Conservation (phyloP, 2,329 filamentous ascomycete genomes). For the Exophiala mesophila region DNA sequence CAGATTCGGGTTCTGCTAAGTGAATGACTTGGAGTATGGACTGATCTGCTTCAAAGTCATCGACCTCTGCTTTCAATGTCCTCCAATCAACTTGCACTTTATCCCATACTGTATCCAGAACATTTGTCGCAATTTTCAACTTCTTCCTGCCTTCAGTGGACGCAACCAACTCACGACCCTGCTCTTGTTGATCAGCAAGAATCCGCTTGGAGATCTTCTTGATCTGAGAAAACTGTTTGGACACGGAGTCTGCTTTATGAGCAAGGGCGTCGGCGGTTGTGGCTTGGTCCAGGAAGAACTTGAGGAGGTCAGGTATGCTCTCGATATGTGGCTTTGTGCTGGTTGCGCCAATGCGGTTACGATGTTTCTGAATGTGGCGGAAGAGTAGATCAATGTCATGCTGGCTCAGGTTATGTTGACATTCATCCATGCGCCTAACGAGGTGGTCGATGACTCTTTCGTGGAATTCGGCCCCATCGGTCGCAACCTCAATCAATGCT, state of each 20-base stretch:
- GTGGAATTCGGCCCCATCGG: background rate
- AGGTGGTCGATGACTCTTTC: background rate
- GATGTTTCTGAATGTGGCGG: background rate
- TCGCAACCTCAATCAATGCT: background rate
- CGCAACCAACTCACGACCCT: slow-evolving; percentile 2
- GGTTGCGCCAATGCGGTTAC: background rate
- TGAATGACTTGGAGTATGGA: too few relatives aligned
- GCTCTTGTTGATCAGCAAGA: slow-evolving; percentile 8
- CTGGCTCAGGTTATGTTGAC: background rate
- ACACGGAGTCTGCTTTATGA: slow-evolving; percentile 1
- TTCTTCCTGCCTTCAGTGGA: slow-evolving; percentile 5
- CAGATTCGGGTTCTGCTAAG: background rate
- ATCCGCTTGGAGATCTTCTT: slow-evolving; percentile 7
- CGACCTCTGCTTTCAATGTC: slow-evolving; percentile 2
- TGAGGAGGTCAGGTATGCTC: background rate
- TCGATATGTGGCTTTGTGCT: background rate
- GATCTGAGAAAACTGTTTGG: slow-evolving; percentile 8
- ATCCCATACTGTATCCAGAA: slow-evolving; percentile 9
- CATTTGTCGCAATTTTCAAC: slow-evolving; percentile 12
- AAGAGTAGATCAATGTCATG: background rate
- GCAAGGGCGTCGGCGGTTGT: background rate
- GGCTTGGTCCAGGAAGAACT: background rate
- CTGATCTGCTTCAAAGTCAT: background rate
- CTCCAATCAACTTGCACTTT: slow-evolving; percentile 4
- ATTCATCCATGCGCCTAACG: background rate